Evolutionary conservation across 2,329 filamentous ascomycete species (phyloP), one percentile per base, ranked within the genome.

Genomic region (Fusarium sp.): DNA sequence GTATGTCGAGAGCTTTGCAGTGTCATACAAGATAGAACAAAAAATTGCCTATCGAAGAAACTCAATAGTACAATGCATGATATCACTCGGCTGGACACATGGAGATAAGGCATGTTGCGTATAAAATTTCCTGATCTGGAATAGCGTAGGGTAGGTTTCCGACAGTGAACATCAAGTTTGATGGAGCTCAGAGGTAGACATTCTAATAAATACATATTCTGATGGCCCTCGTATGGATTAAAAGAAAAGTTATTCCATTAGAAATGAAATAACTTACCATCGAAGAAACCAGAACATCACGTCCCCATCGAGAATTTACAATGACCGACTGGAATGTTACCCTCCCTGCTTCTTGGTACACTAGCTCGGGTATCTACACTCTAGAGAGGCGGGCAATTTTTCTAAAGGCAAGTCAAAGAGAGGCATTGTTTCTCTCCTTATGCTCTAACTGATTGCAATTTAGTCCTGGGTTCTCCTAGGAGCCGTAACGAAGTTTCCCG

Each of bases 391-490:
- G 42, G 18, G 53, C 53, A 10, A 59, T 62, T 4, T 62, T 62
- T 30, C 47, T 59, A 14, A 59, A 59, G 9, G 60, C 20, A 48
- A 4, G 38, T 20, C 4, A 2, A 16, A 7, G 3, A 26, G 2
- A 6, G 1, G 7, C 1, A 5, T 3, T 4, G 1, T 6, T 15
- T 24, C 16, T 24, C 4, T 12, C 0, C 7, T 1, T 3, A 15
- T 4, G 3, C 5, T 4, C 3, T 5, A 15, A 0, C 30, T 48
- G 11, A 35, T 22, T 1, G 4, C 9, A 11, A 18, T 2, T 1
- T 12, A 62, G 60, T 62, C 60, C 11, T 62, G 53, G 60, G 33
- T 62, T 35, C 33, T 62, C 20, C 35, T 62, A 6, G 60, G 60
- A 28, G 28, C 60, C 20, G 28, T 62, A 22, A 59, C 53, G 3